Percentiles rank a stretch among this genome's conserved stretches.
These are phyloP conservation scores for Closterium sp. DNA, from an alignment of 139 green algal genomes.

Conservation along the genomic window DNA sequence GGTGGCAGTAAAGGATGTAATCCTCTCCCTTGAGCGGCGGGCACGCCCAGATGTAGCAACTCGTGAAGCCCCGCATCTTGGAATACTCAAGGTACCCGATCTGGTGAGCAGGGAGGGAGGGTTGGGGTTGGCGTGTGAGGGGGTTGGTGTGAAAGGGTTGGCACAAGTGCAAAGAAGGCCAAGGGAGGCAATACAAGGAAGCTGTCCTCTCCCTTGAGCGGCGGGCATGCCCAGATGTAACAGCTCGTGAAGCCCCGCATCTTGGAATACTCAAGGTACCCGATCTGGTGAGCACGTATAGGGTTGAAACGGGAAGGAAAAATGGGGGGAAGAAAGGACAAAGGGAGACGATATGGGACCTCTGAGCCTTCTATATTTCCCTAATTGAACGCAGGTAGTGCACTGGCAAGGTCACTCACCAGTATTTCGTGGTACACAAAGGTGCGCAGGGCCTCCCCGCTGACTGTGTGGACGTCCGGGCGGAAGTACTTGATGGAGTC, in stretches of 20 bases:
- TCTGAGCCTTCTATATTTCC: no score
- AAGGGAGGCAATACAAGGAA: slow-evolving; percentile 98
- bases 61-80: slow-evolving; percentile 79
- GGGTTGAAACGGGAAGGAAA: no score
- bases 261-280: slow-evolving; percentile 85
- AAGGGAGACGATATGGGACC: no score
- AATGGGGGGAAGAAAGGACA: no score
- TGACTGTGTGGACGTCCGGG: slow-evolving; percentile 66
- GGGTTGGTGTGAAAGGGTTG: no score
- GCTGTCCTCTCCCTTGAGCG: slow-evolving; percentile 94
- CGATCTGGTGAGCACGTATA: slow-evolving; percentile 46
- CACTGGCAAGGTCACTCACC: neutral
- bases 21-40: slow-evolving; percentile 94
- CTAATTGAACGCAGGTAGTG: no score
- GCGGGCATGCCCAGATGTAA: slow-evolving; percentile 99
- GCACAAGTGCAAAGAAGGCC: no score
- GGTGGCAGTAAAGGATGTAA: slow-evolving; percentile 99
- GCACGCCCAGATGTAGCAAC: slow-evolving; percentile 99
- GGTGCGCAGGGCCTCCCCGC: slow-evolving; percentile 63
- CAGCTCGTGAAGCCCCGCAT: slow-evolving; percentile 84
- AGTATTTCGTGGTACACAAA: slow-evolving; percentile 1
- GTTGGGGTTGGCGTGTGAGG: no score
- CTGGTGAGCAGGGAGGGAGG: neutral
- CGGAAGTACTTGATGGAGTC: slow-evolving; percentile 97
- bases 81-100: slow-evolving; percentile 87